Conservation (phyloP, 1,284 basidiomycete genomes). For the Cutaneotrichosporon curvatum region DNA sequence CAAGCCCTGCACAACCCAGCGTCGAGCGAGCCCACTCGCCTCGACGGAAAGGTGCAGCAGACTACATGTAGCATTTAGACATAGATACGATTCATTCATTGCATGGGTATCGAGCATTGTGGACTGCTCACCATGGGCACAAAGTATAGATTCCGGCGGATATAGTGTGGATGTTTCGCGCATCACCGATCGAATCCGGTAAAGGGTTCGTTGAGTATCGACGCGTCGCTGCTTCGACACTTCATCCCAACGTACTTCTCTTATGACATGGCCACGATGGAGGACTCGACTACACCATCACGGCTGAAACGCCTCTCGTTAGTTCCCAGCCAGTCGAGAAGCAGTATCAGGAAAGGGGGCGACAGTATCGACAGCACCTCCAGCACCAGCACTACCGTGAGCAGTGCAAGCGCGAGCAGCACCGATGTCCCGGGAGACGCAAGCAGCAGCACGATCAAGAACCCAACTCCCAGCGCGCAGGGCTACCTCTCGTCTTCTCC, state of each 20-base stretch:
- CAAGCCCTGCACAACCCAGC: no score
- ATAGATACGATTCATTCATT: no score
- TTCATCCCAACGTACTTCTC: not conserved
- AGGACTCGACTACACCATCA: not conserved
- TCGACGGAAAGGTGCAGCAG: constrained; percentile 36
- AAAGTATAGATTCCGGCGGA: no score
- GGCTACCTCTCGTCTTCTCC: not conserved
- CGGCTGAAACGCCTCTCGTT: constrained; percentile 23
- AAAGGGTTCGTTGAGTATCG: no score
- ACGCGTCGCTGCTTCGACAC: not conserved
- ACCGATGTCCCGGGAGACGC: not conserved
- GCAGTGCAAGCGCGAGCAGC: not conserved
- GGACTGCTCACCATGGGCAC: no score
- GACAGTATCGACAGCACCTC: not conserved
- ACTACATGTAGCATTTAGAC: constrained; percentile 12
- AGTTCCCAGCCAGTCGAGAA: constrained; percentile 3
- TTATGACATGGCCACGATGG: no score
- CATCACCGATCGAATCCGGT: no score
- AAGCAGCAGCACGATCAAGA: not conserved
- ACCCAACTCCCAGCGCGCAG: not conserved
- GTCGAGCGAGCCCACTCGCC: not conserved
- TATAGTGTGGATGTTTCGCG: no score
- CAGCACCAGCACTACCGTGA: not conserved
- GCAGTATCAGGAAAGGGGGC: not conserved
- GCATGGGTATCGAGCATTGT: no score